Evolutionary conservation across 306 rosid species (phyloP), one percentile per base, ranked within the genome.

Genomic region (Dryas drummondii): DNA sequence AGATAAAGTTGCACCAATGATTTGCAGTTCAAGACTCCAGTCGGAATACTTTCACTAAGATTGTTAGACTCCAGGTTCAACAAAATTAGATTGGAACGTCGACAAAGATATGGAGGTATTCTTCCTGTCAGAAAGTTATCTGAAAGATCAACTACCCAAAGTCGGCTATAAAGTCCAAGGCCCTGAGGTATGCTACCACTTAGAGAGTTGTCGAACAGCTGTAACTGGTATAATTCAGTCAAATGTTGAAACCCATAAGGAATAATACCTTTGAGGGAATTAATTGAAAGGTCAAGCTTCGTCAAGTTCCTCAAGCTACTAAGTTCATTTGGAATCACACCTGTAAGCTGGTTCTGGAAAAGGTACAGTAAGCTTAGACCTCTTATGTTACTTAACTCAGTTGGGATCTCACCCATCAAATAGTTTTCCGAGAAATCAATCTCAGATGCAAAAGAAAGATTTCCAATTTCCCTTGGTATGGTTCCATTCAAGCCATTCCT

Each of bases 121-220:
- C 68, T 78, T 67, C 99, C 97, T 10, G 87, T 85, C 78, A 96
- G 79, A 41, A 56, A 67, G 85, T 96, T 90, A 67, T 79, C 81
- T 7, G 97, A 90, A 52, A 96, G 89, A 84, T 96, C 99, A 74
- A 90, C 93, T n/a, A 96, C 99, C 99, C 99, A 92, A 74, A 96
- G 93, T 73, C 27, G 79, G 82, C 96, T 86, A 68, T 69, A 50
- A 53, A 71, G 79, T 72, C 99, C 99, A 54, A 96, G 91, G 81
- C 80, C 78, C 50, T 1, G 79, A 66, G 99, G 98, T 86, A 96
- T 87, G 74, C 64, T 58, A 13, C 99, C 99, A 22, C 64, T 84
- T n/a, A 96, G 83, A 46, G 84, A 79, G 90, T 96, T 96, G 71
- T 89, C 83, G 66, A 87, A 90, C 60, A 96, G 97, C 80, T 96